Evolutionary conservation across 2,329 filamentous ascomycete genomes (phyloP), one percentile per base, ranked within the genome.

Genomic region (Cladobotryum mycophilum): DNA sequence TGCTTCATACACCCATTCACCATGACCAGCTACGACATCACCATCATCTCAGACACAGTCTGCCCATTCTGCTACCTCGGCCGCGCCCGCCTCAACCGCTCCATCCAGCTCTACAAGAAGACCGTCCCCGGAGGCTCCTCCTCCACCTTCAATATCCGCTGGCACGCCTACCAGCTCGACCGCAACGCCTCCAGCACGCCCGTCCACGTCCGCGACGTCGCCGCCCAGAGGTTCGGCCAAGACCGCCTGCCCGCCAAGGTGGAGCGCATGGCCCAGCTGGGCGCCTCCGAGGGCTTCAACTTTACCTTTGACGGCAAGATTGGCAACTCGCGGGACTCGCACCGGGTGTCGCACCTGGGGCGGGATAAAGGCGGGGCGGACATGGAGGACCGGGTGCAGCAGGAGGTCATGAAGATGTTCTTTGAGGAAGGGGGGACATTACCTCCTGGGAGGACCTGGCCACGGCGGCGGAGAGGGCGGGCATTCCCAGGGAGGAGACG

Each of bases 11-110:
- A 17, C 25, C 2, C 12, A 34, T 30, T 30, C 37, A 33, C 12
- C 20, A 90, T 91, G 87, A 81, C 84, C 17, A 81, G 82, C 60
- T 88, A 91, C 72, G 80, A 82, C 55, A 86, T 95, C 68, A 81
- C 85, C 53, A 80, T 89, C 63, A 82, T 90, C 52, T 88, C 81
- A n/a, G 90, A 95, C 70, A 87, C 82, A 2, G 80, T 93, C 59
- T 95, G 89, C 65, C 86, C 88, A 4, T 78, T 74, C 78, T 87
- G 89, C 75, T 93, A 90, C 66, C 75, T 95, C 14, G 89, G 89
- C 67, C 86, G 88, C 64, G 82, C 82, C 56, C 83, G 87, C 36
- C 79, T 95, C 37, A 80, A 85, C 46, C 79, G 78, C 54, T 88
- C 86, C 55, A 92, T 95, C 54, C 65, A 73, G 8, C 67, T 79